Conservation (phyloP, 768 basidiomycete species). For the Arthromyces matolae region DNA sequence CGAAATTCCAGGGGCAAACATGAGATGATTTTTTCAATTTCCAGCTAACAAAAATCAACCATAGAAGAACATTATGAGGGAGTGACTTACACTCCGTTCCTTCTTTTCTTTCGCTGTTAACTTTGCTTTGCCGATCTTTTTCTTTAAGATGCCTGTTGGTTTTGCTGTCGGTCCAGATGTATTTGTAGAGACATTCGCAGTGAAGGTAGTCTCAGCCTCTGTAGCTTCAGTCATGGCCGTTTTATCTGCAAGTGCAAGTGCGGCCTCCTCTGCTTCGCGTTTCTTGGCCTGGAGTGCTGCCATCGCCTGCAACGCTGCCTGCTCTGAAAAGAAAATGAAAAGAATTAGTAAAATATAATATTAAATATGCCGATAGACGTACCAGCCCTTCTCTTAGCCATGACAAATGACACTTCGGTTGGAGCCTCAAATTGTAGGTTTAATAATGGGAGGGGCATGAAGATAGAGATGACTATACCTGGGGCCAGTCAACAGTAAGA, state of each 20-base stretch:
- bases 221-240: conserved; percentile 40
- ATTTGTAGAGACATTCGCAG: conserved; percentile 36
- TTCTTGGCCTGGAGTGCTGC: conserved; percentile 44
- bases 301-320: conserved; percentile 54
- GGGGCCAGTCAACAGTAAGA: conserved; percentile 89
- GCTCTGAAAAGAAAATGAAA: conserved; percentile 38
- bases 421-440: conserved; percentile 46
- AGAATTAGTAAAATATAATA: neutral
- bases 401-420: conserved; percentile 50
- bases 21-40: conserved; percentile 68
- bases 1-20: conserved; percentile 87
- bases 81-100: conserved; percentile 59
- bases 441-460: neutral
- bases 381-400: conserved; percentile 64
- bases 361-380: conserved; percentile 11
- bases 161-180: conserved; percentile 33
- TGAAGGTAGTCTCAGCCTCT: conserved; percentile 38
- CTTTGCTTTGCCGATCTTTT: conserved; percentile 61
- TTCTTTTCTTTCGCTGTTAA: conserved; percentile 79
- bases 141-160: conserved; percentile 40
- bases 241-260: conserved; percentile 28
- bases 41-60: conserved; percentile 36
- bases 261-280: conserved; percentile 28
- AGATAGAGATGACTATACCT: conserved; percentile 42
- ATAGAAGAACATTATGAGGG: neutral